A percentile compares a stretch with the other conserved stretches of the same genome.
These are phyloP conservation scores for Gnetum montanum DNA, from an alignment of 75 land plant genomes.

Conservation along the genomic window DNA sequence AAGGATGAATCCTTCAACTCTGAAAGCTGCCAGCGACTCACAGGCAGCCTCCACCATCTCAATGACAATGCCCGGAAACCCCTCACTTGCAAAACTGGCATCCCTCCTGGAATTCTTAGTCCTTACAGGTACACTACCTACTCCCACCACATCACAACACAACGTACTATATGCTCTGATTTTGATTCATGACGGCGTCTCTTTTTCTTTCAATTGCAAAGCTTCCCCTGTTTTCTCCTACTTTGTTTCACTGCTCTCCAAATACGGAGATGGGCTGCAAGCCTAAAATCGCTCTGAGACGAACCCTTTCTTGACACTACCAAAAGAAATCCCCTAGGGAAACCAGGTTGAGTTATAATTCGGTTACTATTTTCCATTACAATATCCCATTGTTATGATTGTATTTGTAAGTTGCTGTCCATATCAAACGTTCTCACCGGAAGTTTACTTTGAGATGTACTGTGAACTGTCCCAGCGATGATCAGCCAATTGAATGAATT, in stretches of 20 bases:
- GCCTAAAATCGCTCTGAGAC: not conserved
- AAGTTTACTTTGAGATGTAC: no score
- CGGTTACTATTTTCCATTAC: no score
- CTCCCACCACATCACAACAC: not conserved
- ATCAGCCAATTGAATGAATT: no score
- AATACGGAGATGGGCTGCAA: not conserved
- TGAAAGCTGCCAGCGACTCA: slow-evolving; percentile 15
- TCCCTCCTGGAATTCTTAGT: slow-evolving; percentile 59
- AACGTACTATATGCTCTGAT: not conserved
- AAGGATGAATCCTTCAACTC: slow-evolving; percentile 21
- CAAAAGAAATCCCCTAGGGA: not conserved
- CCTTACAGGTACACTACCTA: slow-evolving; percentile 61
- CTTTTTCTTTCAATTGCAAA: no score
- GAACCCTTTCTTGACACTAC: not conserved
- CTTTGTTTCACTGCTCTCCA: not conserved
- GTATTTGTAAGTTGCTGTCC: no score
- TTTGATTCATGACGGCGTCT: not conserved
- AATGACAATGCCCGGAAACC: slow-evolving; percentile 64
- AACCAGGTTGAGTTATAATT: no score
- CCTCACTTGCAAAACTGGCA: slow-evolving; percentile 41
- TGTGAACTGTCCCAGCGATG: no score
- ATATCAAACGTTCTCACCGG: no score
- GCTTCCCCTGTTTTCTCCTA: not conserved
- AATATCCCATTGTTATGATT: no score
- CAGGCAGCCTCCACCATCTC: slow-evolving; percentile 20